Evolutionary conservation across 2,329 filamentous ascomycete species (phyloP), one percentile per base, ranked within the genome.

Genomic region (Tolypocladium amazonense): DNA sequence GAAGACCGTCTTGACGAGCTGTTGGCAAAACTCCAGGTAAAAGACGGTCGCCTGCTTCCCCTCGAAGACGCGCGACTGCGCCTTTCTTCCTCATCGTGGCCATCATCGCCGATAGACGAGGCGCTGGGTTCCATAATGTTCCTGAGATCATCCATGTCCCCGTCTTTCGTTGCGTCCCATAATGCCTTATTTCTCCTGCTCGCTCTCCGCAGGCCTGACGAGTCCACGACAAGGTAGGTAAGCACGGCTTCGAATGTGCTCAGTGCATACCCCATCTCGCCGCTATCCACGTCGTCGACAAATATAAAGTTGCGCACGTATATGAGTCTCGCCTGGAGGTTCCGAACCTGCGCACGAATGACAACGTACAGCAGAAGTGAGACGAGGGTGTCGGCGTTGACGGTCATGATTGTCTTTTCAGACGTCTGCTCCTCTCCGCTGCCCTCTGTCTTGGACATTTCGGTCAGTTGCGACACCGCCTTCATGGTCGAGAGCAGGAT

Each of bases 261-360:
- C 57, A 99, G 75, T 0, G 93, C 92, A 73, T 99, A 99, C 11
- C 94, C 94, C 79, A 95, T 88, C 75, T 99, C 94, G 56, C 94
- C 94, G 62, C 87, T 95, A 65, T 99, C 94, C 11, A 99, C 92
- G 74, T 99, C 94, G 67, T 97, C 94, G 57, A 96, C 92, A 73
- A 96, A 99, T 65, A 97, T 94, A 70, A 97, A 99, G 68, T 96
- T 91, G 52, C 93, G 89, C 81, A 97, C 96, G 71, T 97, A 99
- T n/a, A 89, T 81, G 55, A 99, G 77, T 25, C 93, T 84, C 3
- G 94, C 92, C 67, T 96, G 90, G 11, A 99, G 79, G 73, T 97
- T 88, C 61, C 89, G 86, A 33, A 96, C 86, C 62, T 94, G 89
- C 14, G 93, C 90, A 63, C 93, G 84, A 62, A 99, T 97, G 14